Conservation (phyloP, 129 eudicot genomes). For the Escallonia rubra region DNA sequence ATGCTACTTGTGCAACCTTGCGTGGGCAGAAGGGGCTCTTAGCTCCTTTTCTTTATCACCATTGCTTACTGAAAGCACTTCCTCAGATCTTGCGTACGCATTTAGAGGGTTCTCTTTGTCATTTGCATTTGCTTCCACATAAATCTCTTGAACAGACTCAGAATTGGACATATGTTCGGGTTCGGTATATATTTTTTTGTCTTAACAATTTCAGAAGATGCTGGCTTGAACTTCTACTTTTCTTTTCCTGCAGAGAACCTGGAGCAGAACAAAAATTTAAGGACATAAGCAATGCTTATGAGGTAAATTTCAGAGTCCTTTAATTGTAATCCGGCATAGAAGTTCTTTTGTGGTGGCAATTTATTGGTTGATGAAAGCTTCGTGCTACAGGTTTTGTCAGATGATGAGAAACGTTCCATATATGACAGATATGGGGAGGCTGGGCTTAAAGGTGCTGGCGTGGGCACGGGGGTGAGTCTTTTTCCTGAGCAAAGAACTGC, state of each 20-base stretch:
- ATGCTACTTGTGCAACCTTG: no score
- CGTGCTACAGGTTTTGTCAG: constrained; percentile 71
- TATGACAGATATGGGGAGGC: constrained; percentile 95
- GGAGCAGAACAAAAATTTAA: constrained; percentile 92
- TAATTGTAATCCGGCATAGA: neutral
- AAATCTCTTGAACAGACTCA: no score
- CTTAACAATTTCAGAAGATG: no score
- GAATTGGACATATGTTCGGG: no score
- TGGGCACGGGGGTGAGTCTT: constrained; percentile 75
- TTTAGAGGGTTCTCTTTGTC: no score
- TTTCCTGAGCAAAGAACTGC: constrained; percentile 1
- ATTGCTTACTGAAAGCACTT: no score
- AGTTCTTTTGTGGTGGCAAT: neutral
- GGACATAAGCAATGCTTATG: constrained; percentile 97
- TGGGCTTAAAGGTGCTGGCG: constrained; percentile 91
- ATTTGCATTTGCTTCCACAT: no score
- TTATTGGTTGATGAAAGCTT: constrained; percentile 9
- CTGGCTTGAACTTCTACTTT: constrained; percentile 11
- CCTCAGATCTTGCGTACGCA: no score
- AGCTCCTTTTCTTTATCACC: no score
- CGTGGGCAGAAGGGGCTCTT: no score
- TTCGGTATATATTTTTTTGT: no score
- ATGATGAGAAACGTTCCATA: constrained; percentile 94
- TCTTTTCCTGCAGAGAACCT: constrained; percentile 57
- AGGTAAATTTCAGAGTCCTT: constrained; percentile 33